Evolutionary conservation across 805 yeast species (phyloP).

Genomic region (Kodamaea restingae): DNA sequence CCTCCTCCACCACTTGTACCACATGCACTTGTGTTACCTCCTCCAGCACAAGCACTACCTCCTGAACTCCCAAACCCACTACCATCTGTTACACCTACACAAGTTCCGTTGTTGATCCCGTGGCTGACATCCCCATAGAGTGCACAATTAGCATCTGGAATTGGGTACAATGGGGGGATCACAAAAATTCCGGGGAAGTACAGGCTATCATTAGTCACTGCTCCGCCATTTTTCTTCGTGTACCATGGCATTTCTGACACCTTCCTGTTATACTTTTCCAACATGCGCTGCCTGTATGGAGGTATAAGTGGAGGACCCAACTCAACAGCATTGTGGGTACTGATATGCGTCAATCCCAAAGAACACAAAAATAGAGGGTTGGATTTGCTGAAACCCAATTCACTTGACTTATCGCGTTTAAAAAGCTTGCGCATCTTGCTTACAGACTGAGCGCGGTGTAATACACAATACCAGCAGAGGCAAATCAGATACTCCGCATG

Average conservation of each 20-base stretch:
- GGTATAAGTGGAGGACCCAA: not conserved
- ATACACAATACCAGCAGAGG: slow-evolving; percentile 12
- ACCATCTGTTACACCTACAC: slow-evolving; percentile 6
- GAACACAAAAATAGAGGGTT: not conserved
- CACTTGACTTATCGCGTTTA: not conserved
- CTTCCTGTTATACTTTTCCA: not conserved
- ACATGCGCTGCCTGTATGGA: not conserved
- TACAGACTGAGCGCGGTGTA: not conserved
- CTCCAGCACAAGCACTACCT: slow-evolving; percentile 5
- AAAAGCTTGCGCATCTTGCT: not conserved
- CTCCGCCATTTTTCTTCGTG: not conserved
- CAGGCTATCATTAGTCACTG: not conserved
- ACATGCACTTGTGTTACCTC: slow-evolving; percentile 10
- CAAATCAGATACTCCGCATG: slow-evolving; percentile 12
- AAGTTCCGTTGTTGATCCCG: not conserved
- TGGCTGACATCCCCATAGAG: not conserved
- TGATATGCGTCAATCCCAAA: slow-evolving; percentile 2
- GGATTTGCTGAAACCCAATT: not conserved
- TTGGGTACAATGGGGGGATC: slow-evolving; percentile 11
- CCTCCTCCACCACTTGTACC: slow-evolving; percentile 10
- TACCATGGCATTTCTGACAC: slow-evolving; percentile 4
- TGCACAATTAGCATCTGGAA: not conserved
- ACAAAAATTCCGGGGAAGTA: slow-evolving; percentile 10
- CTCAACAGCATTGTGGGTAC: slow-evolving; percentile 6
- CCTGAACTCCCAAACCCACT: not conserved